A percentile compares a stretch with the other conserved stretches of the same genome.
phyloP scores from a whole-genome alignment of 192 early-diverging fungal species.

The Allomyces macrogynus region DNA sequence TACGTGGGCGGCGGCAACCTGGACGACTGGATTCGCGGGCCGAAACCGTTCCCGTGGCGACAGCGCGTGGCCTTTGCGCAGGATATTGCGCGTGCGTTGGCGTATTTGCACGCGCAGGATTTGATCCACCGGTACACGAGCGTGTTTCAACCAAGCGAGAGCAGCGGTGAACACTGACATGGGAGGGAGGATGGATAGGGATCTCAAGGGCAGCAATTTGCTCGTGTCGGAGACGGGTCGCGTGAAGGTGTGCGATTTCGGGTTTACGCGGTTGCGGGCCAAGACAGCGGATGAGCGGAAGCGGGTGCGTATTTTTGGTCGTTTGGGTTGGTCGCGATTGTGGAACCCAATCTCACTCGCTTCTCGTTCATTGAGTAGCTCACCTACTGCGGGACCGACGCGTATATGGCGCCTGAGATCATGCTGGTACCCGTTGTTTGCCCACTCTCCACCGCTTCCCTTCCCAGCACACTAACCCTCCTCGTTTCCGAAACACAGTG shows the following conservation, averaged over 20 bases:
- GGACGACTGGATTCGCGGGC: background rate
- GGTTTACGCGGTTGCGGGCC: conserved; percentile 1
- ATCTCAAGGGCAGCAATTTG: conserved; percentile 2
- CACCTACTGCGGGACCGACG: background rate
- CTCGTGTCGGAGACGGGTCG: conserved; percentile 1
- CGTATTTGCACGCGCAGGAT: conserved; percentile 1
- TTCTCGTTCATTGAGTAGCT: background rate
- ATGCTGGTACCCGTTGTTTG: background rate
- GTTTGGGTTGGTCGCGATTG: background rate
- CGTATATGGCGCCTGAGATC: background rate
- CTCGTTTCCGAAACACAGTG: background rate
- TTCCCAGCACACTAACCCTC: too few species aligned
- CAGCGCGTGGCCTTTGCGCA: conserved; percentile 2
- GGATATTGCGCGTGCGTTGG: conserved; percentile 4
- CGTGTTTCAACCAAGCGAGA: too few species aligned
- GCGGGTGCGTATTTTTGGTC: background rate
- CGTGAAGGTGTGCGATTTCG: conserved; percentile 3
- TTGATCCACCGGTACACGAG: conserved; percentile 4
- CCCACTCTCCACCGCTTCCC: too few species aligned
- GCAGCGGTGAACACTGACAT: too few species aligned
- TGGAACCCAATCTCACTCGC: background rate
- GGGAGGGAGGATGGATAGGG: too few species aligned
- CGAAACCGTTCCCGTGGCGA: conserved; percentile 1
- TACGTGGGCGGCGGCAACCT: background rate
- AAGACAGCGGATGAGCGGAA: conserved; percentile 1